Percentiles rank a stretch among this genome's conserved stretches.
These are phyloP conservation scores for Ailanthus altissimus DNA, from an alignment of 345 rosid genomes.

Conservation along the genomic window DNA sequence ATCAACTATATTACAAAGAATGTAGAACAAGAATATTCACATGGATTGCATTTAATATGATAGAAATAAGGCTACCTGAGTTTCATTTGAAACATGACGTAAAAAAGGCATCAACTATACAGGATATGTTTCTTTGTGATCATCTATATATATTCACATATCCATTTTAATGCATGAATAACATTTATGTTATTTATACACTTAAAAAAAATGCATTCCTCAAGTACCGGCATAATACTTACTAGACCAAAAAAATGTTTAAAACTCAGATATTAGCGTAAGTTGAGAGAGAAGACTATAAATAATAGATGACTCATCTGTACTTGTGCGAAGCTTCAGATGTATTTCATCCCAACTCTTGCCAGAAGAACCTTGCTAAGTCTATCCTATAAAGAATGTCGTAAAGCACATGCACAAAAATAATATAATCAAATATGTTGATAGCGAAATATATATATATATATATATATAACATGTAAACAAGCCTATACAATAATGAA, in stretches of 20 bases:
- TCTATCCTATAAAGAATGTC: no score
- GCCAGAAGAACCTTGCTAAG: constrained; percentile 79
- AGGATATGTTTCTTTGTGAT: background rate
- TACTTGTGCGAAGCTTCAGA: constrained; percentile 89
- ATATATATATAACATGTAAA: no score
- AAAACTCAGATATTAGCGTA: background rate
- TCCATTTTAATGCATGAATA: background rate
- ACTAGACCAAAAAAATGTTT: background rate
- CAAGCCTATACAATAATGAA: background rate
- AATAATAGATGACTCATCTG: constrained; percentile 50
- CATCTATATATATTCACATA: background rate
- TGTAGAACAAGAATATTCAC: no score
- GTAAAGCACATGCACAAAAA: no score
- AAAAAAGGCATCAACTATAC: no score
- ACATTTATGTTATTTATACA: background rate
- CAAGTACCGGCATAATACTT: background rate
- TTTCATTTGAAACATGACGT: no score
- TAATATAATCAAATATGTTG: no score
- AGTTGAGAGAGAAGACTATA: background rate
- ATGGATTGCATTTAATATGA: no score
- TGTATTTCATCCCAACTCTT: constrained; percentile 78
- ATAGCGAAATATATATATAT: no score
- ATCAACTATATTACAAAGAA: no score
- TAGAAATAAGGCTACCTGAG: no score
- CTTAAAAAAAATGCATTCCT: background rate